Evolutionary conservation across 2,329 filamentous ascomycete genomes (phyloP).

Genomic region (Fusarium citri): DNA sequence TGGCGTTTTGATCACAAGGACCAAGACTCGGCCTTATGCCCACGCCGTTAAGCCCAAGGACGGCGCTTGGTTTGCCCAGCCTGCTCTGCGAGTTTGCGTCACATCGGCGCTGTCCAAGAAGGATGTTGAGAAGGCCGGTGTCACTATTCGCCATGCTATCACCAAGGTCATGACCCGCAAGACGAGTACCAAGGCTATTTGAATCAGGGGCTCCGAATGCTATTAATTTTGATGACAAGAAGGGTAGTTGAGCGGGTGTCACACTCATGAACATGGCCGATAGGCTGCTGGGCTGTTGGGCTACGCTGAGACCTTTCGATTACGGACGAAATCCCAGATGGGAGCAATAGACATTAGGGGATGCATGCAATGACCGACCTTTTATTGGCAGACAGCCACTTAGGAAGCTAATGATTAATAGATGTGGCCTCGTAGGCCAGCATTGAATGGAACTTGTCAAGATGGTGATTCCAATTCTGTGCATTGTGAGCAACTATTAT

Average conservation of each 20-base stretch:
- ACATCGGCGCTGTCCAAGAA: conserved; percentile 90
- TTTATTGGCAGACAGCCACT: conserved; percentile 18
- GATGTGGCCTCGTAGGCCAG: conserved; percentile 26
- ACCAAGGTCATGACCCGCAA: conserved; percentile 87
- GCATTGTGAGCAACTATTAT: neutral
- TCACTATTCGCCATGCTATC: conserved; percentile 88
- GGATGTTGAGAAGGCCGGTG: conserved; percentile 94
- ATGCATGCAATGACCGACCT: conserved; percentile 23
- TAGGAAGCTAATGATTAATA: conserved; percentile 46
- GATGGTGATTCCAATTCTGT: neutral
- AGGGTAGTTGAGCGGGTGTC: neutral
- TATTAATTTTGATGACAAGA: conserved; percentile 6
- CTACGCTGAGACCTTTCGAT: conserved; percentile 14
- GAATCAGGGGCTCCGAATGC: neutral
- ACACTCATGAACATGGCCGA: neutral
- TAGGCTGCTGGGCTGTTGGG: neutral
- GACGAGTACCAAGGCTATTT: conserved; percentile 56
- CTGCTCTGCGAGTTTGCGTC: conserved; percentile 91
- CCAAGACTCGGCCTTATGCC: conserved; percentile 81
- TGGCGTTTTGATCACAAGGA: conserved; percentile 86
- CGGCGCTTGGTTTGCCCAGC: conserved; percentile 74
- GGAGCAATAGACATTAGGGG: conserved; percentile 13
- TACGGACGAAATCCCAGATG: conserved; percentile 1
- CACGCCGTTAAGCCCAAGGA: conserved; percentile 74
- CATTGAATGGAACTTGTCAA: conserved; percentile 23